A percentile compares a stretch with the other conserved stretches of the same genome.
phyloP scores from a whole-genome alignment of 1,139 yeast genomes.

The Zygoascus sp. region DNA sequence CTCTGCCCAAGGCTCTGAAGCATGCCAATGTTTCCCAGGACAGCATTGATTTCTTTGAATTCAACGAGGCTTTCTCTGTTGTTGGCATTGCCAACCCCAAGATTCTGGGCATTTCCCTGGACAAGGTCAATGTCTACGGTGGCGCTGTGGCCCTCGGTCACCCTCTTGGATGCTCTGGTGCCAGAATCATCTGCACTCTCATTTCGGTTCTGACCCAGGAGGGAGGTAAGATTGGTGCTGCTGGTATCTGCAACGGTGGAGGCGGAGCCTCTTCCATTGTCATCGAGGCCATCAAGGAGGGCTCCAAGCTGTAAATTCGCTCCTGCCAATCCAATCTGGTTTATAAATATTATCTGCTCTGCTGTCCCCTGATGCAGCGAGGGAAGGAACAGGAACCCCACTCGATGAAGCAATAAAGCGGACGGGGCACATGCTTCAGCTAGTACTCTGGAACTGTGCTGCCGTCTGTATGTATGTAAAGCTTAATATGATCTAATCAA shows the following conservation, averaged over 20 bases:
- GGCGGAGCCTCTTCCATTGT: slow-evolving; percentile 94
- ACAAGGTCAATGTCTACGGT: slow-evolving; percentile 88
- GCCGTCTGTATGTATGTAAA: no score
- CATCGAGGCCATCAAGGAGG: slow-evolving; percentile 43
- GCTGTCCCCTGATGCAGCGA: no score
- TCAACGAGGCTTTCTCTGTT: slow-evolving; percentile 95
- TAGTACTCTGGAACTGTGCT: no score
- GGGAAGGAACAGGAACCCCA: no score
- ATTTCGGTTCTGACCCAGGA: slow-evolving; percentile 66
- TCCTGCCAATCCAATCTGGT: not conserved
- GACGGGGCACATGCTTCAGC: no score
- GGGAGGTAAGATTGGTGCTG: slow-evolving; percentile 81
- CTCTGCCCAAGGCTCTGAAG: slow-evolving; percentile 91
- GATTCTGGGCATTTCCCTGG: slow-evolving; percentile 57
- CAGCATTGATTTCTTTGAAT: slow-evolving; percentile 77
- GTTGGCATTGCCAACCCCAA: slow-evolving; percentile 90
- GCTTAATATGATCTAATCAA: no score
- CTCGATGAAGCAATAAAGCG: no score
- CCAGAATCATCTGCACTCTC: slow-evolving; percentile 86
- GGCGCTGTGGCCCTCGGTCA: slow-evolving; percentile 98
- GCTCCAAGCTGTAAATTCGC: not conserved
- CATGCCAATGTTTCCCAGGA: slow-evolving; percentile 64
- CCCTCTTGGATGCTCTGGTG: slow-evolving; percentile 97
- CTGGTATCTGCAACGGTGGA: slow-evolving; percentile 98
- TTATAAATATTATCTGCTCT: no score